phyloP scores from a whole-genome alignment of 306 rosid species.

The Cucumis sativus region DNA sequence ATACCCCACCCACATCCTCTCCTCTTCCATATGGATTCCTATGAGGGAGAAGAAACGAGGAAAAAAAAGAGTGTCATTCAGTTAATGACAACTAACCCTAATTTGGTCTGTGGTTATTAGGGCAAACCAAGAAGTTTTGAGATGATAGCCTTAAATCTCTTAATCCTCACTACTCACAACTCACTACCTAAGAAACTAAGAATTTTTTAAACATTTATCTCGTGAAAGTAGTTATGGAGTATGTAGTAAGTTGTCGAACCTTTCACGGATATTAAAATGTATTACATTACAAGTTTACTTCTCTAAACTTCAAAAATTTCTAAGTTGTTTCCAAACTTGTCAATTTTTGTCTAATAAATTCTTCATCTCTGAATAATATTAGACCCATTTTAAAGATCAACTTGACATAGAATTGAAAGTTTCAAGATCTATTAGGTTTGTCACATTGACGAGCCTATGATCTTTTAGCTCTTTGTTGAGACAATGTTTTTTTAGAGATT shows the following conservation, averaged over 20 bases:
- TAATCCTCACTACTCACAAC: neutral
- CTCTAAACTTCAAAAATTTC: neutral
- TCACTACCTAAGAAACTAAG: neutral
- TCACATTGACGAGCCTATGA: too few species aligned
- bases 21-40: neutral
- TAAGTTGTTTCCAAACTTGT: neutral
- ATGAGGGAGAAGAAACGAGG: neutral
- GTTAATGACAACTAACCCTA: constrained; percentile 1
- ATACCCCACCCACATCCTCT: constrained; percentile 10
- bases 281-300: too few species aligned
- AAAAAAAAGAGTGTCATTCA: neutral
- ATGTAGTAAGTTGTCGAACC: neutral
- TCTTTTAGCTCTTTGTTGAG: too few species aligned
- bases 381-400: too few species aligned
- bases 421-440: too few species aligned
- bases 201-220: neutral
- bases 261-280: neutral
- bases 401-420: too few species aligned
- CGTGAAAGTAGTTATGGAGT: neutral
- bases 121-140: neutral
- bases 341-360: too few species aligned
- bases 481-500: too few species aligned
- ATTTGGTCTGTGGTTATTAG: neutral
- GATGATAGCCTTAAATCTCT: neutral
- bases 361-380: too few species aligned